Evolutionary conservation across 2,329 filamentous ascomycete species (phyloP).

Genomic region (Ophiostoma himal-ulmi): DNA sequence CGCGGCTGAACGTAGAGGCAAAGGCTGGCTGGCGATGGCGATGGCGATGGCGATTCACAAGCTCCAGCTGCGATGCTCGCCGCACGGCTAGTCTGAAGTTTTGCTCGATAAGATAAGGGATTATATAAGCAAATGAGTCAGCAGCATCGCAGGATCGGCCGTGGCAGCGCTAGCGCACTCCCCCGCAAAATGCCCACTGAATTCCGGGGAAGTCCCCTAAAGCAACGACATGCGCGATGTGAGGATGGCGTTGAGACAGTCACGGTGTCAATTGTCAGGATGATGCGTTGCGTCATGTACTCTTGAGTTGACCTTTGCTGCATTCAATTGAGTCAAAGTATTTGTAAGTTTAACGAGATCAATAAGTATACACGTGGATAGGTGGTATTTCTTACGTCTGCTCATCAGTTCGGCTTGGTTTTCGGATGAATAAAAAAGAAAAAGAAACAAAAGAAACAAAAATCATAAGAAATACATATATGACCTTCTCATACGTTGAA

Average conservation of each 20-base stretch:
- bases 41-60: neutral
- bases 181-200: neutral
- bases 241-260: neutral
- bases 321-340: too few relatives aligned
- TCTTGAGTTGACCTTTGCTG: too few relatives aligned
- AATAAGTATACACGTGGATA: neutral
- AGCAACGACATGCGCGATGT: neutral
- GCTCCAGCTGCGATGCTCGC: neutral
- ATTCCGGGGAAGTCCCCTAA: neutral
- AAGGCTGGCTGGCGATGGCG: neutral
- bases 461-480: neutral
- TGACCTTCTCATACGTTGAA: neutral
- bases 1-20: neutral
- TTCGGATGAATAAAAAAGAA: neutral
- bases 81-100: neutral
- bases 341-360: too few relatives aligned
- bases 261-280: neutral
- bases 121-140: constrained; percentile 9
- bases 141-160: neutral
- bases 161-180: constrained; percentile 5
- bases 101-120: constrained; percentile 5
- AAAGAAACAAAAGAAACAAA: neutral
- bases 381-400: neutral
- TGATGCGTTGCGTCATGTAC: too few relatives aligned
- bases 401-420: neutral